phyloP scores from a whole-genome alignment of 495 filamentous ascomycete species.

The Xylaria bambusicola region DNA sequence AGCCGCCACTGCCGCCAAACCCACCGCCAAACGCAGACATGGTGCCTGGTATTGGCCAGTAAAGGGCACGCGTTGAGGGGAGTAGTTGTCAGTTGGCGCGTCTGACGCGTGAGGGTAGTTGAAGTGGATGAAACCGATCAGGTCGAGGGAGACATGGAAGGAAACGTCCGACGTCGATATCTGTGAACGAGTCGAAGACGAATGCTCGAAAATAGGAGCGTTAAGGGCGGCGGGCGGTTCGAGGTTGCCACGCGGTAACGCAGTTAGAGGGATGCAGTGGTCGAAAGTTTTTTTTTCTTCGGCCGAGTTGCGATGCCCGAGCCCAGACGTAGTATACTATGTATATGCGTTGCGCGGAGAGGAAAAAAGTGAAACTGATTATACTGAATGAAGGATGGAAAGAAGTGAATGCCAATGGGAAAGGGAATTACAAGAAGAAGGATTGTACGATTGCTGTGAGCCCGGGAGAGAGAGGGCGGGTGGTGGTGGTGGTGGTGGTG shows the following conservation, averaged over 20 bases:
- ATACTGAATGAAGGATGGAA: too few relatives aligned
- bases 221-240: too few relatives aligned
- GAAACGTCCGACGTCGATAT: constrained; percentile 9
- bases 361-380: too few relatives aligned
- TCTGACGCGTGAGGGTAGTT: constrained; percentile 30
- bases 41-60: constrained; percentile 25
- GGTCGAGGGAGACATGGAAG: constrained; percentile 32
- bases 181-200: neutral
- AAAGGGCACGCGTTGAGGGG: constrained; percentile 17
- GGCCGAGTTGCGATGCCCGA: neutral
- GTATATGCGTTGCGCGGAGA: neutral
- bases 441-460: neutral
- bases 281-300: constrained; percentile 14
- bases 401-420: neutral
- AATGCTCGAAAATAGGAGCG: neutral
- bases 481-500: constrained; percentile 1
- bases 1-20: constrained; percentile 29
- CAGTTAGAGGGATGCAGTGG: neutral
- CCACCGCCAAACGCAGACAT: constrained; percentile 51
- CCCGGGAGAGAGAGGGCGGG: neutral
- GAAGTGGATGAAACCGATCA: constrained; percentile 22
- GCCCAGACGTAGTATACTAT: neutral
- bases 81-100: constrained; percentile 24
- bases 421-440: neutral
- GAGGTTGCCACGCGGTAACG: too few relatives aligned